Conservation (phyloP, 257 asterid genomes). For the Leonotis leonurus region DNA sequence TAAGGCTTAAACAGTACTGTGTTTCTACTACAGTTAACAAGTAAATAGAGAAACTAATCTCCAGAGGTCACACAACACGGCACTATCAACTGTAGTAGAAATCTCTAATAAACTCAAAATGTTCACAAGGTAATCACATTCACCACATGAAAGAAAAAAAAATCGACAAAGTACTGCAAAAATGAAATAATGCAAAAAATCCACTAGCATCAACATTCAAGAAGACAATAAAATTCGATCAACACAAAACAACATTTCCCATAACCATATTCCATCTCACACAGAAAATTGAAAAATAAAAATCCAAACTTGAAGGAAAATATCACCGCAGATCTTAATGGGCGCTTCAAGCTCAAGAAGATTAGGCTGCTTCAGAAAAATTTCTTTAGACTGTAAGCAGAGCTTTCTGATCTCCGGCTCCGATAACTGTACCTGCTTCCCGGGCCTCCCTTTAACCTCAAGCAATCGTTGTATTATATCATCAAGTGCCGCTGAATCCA, state of each 20-base stretch:
- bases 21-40: background rate
- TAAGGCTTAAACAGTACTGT: background rate
- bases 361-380: constrained; percentile 72
- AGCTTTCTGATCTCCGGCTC: constrained; percentile 75
- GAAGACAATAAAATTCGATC: background rate
- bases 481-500: constrained; percentile 61
- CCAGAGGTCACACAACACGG: no score
- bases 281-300: background rate
- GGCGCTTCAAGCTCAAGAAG: constrained; percentile 91
- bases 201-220: background rate
- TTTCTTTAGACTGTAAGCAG: constrained; percentile 60
- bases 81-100: background rate
- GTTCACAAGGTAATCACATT: background rate
- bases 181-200: constrained; percentile 1
- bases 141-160: background rate
- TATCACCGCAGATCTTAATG: constrained; percentile 74
- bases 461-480: constrained; percentile 64
- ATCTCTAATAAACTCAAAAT: background rate
- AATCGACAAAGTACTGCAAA: background rate
- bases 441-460: constrained; percentile 70
- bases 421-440: constrained; percentile 81
- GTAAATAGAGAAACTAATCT: background rate
- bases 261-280: background rate
- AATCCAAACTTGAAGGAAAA: background rate
- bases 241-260: background rate